A percentile compares a stretch with the other conserved stretches of the same genome.
Conservation (phyloP, 352 stramenopile species). For the Pythium coloratum region DNA sequence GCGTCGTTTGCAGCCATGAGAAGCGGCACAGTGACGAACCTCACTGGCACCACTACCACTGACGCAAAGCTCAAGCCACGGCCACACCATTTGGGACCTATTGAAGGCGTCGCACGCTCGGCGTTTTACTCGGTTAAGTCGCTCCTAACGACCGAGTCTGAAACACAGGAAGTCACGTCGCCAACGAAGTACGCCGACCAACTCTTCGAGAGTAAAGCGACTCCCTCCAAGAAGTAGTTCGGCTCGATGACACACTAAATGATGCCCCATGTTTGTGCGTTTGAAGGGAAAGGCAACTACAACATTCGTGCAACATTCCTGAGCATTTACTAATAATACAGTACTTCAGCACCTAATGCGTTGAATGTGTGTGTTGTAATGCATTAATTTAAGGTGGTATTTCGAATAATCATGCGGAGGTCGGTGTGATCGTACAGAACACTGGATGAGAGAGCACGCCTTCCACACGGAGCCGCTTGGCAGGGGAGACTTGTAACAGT, state of each 20-base stretch:
- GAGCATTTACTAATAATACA: no score
- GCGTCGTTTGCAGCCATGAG: conserved; percentile 1
- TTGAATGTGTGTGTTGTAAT: no score
- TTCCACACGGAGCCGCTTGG: conserved; percentile 35
- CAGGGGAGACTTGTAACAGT: conserved; percentile 53
- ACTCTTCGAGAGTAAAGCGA: conserved; percentile 13
- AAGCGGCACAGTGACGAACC: not conserved
- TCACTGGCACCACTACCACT: not conserved
- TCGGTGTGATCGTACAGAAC: not conserved
- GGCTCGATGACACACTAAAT: no score
- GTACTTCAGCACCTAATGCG: no score
- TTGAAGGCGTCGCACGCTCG: not conserved
- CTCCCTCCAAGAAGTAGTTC: not conserved
- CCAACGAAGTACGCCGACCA: conserved; percentile 25
- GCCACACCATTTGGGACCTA: not conserved
- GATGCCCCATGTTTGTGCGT: no score
- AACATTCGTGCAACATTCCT: no score
- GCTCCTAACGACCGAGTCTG: not conserved
- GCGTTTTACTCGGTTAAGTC: conserved; percentile 10
- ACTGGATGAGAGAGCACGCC: conserved; percentile 34
- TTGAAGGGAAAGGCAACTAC: no score
- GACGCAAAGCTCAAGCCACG: not conserved
- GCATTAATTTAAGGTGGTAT: not conserved
- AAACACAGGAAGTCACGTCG: not conserved
- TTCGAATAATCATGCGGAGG: not conserved